These are phyloP conservation scores for Mycotypha africana DNA, from an alignment of 371 early-diverging fungal species.

Conservation along the genomic window DNA sequence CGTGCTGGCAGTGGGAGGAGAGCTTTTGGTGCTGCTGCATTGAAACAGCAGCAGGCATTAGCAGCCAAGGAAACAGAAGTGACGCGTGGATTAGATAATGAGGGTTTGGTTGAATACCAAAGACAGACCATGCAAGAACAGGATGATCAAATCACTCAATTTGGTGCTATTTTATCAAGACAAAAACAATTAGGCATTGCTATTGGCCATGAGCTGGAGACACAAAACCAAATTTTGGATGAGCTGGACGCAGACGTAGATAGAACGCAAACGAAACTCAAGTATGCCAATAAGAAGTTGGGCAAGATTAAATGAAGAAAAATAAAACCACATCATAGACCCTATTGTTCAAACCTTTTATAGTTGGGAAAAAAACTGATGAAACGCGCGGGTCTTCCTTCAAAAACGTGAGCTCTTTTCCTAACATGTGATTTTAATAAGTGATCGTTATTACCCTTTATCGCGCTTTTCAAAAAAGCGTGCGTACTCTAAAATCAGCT, in stretches of 20 bases:
- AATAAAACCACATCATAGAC: no score
- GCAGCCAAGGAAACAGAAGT: conserved; percentile 65
- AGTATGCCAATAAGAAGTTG: conserved; percentile 71
- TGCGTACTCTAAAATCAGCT: no score
- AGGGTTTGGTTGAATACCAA: conserved; percentile 74
- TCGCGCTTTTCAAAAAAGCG: no score
- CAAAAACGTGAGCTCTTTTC: no score
- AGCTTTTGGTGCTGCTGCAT: conserved; percentile 65
- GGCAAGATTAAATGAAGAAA: conserved; percentile 58
- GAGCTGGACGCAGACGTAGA: conserved; percentile 77
- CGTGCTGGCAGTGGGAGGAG: conserved; percentile 26
- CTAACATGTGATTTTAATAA: no score
- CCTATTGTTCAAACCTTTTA: no score
- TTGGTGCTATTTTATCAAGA: conserved; percentile 70
- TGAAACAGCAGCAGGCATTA: conserved; percentile 9
- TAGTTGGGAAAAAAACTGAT: no score
- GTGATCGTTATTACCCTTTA: no score
- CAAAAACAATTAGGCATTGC: conserved; percentile 83
- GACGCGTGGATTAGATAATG: conserved; percentile 73
- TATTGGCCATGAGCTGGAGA: conserved; percentile 85
- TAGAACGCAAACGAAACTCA: conserved; percentile 69
- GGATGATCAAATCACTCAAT: conserved; percentile 71
- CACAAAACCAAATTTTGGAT: conserved; percentile 82
- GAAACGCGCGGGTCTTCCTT: no score
- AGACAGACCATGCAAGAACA: conserved; percentile 75